Evolutionary conservation across 1,284 basidiomycete species (phyloP).

Genomic region (Cutaneotrichosporon curvatum): DNA sequence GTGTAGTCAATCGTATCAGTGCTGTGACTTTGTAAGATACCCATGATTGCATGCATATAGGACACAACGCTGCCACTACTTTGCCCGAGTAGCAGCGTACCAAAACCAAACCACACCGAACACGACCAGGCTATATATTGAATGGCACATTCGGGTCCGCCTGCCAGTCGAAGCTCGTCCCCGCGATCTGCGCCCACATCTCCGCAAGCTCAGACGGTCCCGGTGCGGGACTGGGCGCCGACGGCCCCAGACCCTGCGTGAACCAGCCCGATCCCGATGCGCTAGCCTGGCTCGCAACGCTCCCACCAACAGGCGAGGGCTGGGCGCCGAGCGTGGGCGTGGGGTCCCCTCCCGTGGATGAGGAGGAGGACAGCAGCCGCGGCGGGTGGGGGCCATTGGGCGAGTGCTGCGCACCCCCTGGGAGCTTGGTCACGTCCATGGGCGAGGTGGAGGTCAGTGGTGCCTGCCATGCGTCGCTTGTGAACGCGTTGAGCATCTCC

Average conservation of each 20-base stretch:
- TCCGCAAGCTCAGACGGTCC: conserved; percentile 20
- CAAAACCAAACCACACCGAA: too few species aligned
- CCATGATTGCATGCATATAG: too few species aligned
- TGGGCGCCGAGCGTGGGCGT: conserved; percentile 2
- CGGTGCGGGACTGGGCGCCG: conserved; percentile 5
- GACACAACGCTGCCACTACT: too few species aligned
- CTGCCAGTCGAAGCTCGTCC: conserved; percentile 39
- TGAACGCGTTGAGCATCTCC: conserved; percentile 41
- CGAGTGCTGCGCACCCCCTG: neutral
- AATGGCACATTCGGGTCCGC: conserved; percentile 44
- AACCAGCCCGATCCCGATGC: conserved; percentile 6
- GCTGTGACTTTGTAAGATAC: neutral
- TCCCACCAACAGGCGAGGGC: neutral
- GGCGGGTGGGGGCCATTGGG: too few species aligned
- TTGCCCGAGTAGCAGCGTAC: too few species aligned
- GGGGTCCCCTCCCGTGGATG: neutral
- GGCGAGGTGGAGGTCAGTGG: conserved; percentile 1
- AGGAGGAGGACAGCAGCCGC: too few species aligned
- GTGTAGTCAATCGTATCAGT: neutral
- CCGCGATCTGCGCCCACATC: conserved; percentile 41
- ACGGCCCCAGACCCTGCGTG: conserved; percentile 8
- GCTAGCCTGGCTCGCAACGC: neutral
- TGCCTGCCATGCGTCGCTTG: conserved; percentile 20
- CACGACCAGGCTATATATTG: conserved; percentile 22
- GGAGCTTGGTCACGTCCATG: neutral